phyloP scores from a whole-genome alignment of 106 monocot species.

The Gastrodia elata region DNA sequence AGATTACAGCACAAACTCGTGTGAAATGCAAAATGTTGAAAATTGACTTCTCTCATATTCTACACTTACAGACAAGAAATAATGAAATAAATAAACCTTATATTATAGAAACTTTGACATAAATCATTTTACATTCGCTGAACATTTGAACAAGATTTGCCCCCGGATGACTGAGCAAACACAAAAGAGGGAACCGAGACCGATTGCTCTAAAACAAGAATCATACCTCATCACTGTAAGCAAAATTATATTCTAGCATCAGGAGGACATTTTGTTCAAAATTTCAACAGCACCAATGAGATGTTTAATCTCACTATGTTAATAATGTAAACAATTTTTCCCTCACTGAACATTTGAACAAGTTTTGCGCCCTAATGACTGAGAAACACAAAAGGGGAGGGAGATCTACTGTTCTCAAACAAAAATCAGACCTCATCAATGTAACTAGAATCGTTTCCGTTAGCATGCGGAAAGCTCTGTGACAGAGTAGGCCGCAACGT shows the following conservation, averaged over 20 bases:
- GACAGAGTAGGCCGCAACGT: slow-evolving; percentile 16
- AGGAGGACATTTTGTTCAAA: no score
- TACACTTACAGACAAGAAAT: not conserved
- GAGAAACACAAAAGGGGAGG: not conserved
- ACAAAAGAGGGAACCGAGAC: not conserved
- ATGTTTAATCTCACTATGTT: no score
- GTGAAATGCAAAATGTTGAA: not conserved
- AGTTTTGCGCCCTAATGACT: not conserved
- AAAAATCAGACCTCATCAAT: slow-evolving; percentile 35
- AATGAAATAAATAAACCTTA: not conserved
- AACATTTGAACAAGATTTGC: not conserved
- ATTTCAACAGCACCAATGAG: no score
- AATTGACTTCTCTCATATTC: not conserved
- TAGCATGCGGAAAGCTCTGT: slow-evolving; percentile 22
- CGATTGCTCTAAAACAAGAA: not conserved
- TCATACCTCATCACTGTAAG: slow-evolving; percentile 37
- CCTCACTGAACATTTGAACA: not conserved
- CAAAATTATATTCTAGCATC: slow-evolving; percentile 30
- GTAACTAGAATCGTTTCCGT: slow-evolving; percentile 32
- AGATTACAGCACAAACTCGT: not conserved
- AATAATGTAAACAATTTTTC: no score
- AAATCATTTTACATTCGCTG: not conserved
- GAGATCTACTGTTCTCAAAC: not conserved
- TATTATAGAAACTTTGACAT: no score
- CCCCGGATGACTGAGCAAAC: not conserved